A percentile compares a stretch with the other conserved stretches of the same genome.
These are phyloP conservation scores for Phialocephala subalpina DNA, from an alignment of 2,329 filamentous ascomycete species.

Conservation along the genomic window DNA sequence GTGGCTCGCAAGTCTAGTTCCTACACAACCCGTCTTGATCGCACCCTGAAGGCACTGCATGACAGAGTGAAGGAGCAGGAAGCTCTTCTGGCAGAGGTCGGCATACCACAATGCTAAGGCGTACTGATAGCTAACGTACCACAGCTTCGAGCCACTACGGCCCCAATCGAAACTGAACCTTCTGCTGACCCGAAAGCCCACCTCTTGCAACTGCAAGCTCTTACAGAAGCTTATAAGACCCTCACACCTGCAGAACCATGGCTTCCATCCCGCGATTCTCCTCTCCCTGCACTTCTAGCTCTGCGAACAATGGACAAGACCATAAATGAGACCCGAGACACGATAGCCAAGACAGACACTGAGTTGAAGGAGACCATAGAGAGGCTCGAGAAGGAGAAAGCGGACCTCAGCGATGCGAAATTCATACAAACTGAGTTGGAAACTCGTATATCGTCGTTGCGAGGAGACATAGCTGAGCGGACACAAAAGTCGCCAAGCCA, in stretches of 20 bases:
- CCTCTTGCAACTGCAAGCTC: conserved; percentile 54
- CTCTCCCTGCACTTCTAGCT: conserved; percentile 75
- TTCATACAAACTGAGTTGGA: conserved; percentile 61
- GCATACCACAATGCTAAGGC: not conserved
- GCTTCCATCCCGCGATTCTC: conserved; percentile 71
- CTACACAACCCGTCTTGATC: conserved; percentile 66
- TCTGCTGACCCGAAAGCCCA: conserved; percentile 46
- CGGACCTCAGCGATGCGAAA: conserved; percentile 61
- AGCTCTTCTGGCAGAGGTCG: conserved; percentile 55
- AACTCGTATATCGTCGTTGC: conserved; percentile 66
- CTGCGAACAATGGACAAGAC: conserved; percentile 71
- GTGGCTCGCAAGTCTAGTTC: conserved; percentile 46
- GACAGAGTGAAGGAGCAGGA: conserved; percentile 62
- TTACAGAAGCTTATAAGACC: conserved; percentile 72
- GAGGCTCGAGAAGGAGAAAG: conserved; percentile 59
- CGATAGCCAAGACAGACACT: conserved; percentile 56
- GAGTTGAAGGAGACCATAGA: conserved; percentile 53
- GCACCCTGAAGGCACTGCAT: conserved; percentile 73
- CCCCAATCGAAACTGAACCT: conserved; percentile 37
- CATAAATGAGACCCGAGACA: conserved; percentile 68
- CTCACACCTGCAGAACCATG: conserved; percentile 69
- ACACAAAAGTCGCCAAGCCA: conserved; percentile 67
- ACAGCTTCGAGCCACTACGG: conserved; percentile 41
- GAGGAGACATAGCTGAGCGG: conserved; percentile 62
- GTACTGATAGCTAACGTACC: conserved; percentile 22